These are phyloP conservation scores for Thelephora terrestris DNA, from an alignment of 1,284 basidiomycete species.

Conservation along the genomic window DNA sequence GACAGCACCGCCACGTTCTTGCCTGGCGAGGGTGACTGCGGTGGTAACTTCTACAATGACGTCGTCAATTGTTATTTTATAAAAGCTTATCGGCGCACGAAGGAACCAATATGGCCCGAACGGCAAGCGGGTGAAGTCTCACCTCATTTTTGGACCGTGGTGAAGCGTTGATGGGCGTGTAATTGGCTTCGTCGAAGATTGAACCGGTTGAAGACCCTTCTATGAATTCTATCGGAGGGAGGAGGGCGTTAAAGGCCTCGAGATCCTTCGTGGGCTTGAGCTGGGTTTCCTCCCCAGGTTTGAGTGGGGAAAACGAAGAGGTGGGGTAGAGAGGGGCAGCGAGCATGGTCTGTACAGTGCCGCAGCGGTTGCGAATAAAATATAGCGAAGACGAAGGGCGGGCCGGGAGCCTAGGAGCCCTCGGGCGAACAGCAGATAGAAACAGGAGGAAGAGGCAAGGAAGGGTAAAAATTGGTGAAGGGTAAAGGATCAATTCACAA, in stretches of 20 bases:
- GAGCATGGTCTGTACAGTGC: slow-evolving; percentile 33
- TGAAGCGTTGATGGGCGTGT: slow-evolving; percentile 64
- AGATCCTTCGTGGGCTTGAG: slow-evolving; percentile 58
- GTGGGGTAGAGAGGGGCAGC: slow-evolving; percentile 48
- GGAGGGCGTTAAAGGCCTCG: slow-evolving; percentile 62
- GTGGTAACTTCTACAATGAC: background rate
- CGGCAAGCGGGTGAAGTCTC: slow-evolving; percentile 12
- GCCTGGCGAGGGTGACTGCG: background rate
- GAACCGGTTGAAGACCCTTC: slow-evolving; percentile 71
- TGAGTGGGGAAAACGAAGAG: slow-evolving; percentile 37
- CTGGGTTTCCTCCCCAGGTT: slow-evolving; percentile 38
- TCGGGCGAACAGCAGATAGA: slow-evolving; percentile 2
- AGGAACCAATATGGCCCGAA: background rate
- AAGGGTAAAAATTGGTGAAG: slow-evolving; percentile 1
- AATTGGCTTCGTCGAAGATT: slow-evolving; percentile 59
- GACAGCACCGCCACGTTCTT: background rate
- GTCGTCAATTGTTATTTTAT: background rate
- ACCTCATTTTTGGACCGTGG: slow-evolving; percentile 34
- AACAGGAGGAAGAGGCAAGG: slow-evolving; percentile 4
- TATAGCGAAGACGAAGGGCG: background rate
- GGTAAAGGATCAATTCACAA: background rate
- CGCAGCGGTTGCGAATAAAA: background rate
- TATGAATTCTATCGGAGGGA: slow-evolving; percentile 68
- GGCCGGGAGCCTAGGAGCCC: background rate
- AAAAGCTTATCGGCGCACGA: background rate